phyloP scores from a whole-genome alignment of 192 early-diverging fungal genomes.

The Gonapodya prolifera region DNA sequence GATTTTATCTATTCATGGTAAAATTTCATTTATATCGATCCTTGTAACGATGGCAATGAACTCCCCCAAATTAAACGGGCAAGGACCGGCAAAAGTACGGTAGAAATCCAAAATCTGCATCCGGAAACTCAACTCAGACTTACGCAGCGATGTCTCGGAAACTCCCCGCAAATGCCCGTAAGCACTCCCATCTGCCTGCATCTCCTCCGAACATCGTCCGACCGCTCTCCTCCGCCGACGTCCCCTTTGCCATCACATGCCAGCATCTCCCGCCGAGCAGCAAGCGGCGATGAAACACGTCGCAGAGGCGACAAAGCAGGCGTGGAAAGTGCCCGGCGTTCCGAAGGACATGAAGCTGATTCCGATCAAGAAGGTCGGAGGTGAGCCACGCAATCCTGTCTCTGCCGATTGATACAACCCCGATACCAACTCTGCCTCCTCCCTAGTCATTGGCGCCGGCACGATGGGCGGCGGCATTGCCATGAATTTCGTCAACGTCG shows the following conservation, averaged over 20 bases:
- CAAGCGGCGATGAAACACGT: not conserved
- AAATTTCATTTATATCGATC: too few relatives aligned
- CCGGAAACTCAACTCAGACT: not conserved
- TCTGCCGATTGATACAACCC: too few relatives aligned
- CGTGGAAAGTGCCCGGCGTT: not conserved
- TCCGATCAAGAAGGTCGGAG: not conserved
- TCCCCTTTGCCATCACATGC: not conserved
- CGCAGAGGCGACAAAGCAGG: not conserved
- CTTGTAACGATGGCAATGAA: too few relatives aligned
- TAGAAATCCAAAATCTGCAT: too few relatives aligned
- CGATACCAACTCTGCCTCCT: too few relatives aligned
- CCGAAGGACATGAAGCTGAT: not conserved
- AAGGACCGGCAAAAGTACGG: too few relatives aligned
- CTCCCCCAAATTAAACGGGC: too few relatives aligned
- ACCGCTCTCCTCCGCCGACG: too few relatives aligned
- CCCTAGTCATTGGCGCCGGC: not conserved
- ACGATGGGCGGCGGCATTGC: slow-evolving; percentile 6
- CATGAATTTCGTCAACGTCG: slow-evolving; percentile 4
- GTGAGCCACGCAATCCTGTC: too few relatives aligned
- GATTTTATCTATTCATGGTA: too few relatives aligned
- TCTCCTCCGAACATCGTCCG: not conserved
- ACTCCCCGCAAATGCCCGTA: not conserved
- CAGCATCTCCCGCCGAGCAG: not conserved
- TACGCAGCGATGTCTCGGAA: not conserved
- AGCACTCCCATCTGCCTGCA: not conserved